Conservation (phyloP, 352 stramenopile species). For the Pythium monospermum region DNA sequence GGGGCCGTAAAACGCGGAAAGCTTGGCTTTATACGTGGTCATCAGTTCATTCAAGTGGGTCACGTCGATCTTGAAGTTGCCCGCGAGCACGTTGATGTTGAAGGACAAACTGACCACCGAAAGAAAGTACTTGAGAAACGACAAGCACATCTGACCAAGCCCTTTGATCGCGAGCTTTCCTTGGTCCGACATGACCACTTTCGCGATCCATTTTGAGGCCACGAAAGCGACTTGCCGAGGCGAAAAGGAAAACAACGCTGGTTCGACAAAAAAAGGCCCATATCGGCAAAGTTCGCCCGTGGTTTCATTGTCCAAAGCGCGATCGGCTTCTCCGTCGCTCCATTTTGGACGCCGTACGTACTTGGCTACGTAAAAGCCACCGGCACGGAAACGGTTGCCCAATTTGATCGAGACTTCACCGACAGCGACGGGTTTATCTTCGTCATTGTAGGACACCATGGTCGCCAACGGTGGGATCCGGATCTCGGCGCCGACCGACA, state of each 20-base stretch:
- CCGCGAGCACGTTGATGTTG: slow-evolving; percentile 47
- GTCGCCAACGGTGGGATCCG: slow-evolving; percentile 5
- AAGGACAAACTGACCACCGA: slow-evolving; percentile 52
- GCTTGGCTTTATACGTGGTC: slow-evolving; percentile 13
- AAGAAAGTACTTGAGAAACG: slow-evolving; percentile 44
- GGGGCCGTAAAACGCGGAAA: slow-evolving; percentile 25
- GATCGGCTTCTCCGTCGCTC: background rate
- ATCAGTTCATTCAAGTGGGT: slow-evolving; percentile 17
- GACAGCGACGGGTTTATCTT: background rate
- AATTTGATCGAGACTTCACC: slow-evolving; percentile 20
- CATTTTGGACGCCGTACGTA: slow-evolving; percentile 28
- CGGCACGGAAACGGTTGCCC: slow-evolving; percentile 23
- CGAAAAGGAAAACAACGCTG: slow-evolving; percentile 21
- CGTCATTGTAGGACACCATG: slow-evolving; percentile 3
- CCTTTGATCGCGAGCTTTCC: slow-evolving; percentile 28
- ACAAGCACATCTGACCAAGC: slow-evolving; percentile 20
- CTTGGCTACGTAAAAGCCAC: slow-evolving; percentile 43
- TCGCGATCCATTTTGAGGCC: slow-evolving; percentile 14
- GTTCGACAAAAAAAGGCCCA: slow-evolving; percentile 40
- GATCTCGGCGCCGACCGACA: slow-evolving; percentile 29
- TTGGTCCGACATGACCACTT: slow-evolving; percentile 21
- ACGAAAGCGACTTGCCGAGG: slow-evolving; percentile 18
- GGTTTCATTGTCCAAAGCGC: slow-evolving; percentile 6
- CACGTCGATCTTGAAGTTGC: slow-evolving; percentile 27
- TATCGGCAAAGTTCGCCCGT: slow-evolving; percentile 44